These are phyloP conservation scores for Apiotrichum veenhuisii DNA, from an alignment of 1,284 basidiomycete genomes.

Conservation along the genomic window DNA sequence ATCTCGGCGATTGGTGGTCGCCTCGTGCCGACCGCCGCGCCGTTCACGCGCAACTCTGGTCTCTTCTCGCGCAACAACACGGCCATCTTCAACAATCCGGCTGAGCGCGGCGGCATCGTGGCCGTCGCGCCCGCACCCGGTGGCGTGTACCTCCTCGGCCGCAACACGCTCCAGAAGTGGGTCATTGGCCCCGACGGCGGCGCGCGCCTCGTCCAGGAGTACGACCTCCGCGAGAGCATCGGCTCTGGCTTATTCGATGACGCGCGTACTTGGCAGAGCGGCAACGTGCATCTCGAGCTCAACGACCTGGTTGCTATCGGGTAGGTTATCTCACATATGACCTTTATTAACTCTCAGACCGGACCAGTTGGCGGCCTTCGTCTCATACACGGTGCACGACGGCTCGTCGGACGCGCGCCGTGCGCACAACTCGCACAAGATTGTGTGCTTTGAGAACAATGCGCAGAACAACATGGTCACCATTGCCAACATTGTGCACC, in stretches of 20 bases:
- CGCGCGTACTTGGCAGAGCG: slow-evolving; percentile 21
- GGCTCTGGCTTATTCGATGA: slow-evolving; percentile 30
- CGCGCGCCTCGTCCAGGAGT: slow-evolving; percentile 36
- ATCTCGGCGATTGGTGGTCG: slow-evolving; percentile 39
- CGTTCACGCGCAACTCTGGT: slow-evolving; percentile 41
- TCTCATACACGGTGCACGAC: slow-evolving; percentile 33
- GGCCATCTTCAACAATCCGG: slow-evolving; percentile 28
- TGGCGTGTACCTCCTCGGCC: slow-evolving; percentile 34
- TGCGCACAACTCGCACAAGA: slow-evolving; percentile 29
- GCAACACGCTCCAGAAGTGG: slow-evolving; percentile 42
- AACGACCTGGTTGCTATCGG: slow-evolving; percentile 35
- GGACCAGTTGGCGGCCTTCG: slow-evolving; percentile 36
- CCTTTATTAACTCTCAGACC: slow-evolving; percentile 5
- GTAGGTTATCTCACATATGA: slow-evolving; percentile 9
- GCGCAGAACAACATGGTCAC: slow-evolving; percentile 24
- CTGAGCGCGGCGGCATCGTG: slow-evolving; percentile 32
- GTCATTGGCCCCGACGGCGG: slow-evolving; percentile 26
- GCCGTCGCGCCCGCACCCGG: slow-evolving; percentile 22
- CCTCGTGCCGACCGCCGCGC: slow-evolving; percentile 26
- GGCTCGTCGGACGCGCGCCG: slow-evolving; percentile 20
- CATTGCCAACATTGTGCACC: slow-evolving; percentile 27
- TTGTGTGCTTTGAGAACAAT: slow-evolving; percentile 32
- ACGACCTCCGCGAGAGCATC: slow-evolving; percentile 34
- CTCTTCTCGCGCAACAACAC: slow-evolving; percentile 39
- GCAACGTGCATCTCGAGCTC: slow-evolving; percentile 34